Evolutionary conservation across 2,329 filamentous ascomycete genomes (phyloP).

Genomic region (Epichloe typhina): DNA sequence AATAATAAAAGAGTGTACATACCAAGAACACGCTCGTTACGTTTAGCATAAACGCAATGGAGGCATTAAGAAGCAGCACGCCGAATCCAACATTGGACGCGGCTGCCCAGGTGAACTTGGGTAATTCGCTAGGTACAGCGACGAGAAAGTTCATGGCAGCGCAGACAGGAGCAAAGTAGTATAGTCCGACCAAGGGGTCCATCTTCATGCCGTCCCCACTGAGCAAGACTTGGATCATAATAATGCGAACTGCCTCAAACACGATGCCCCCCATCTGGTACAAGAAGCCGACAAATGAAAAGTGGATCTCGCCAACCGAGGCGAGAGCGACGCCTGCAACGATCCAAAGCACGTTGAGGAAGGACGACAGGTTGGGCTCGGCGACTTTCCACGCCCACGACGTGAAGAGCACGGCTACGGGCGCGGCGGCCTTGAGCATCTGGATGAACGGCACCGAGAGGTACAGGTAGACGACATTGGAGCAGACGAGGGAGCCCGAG

Average conservation of each 20-base stretch:
- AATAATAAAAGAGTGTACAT: constrained; percentile 21
- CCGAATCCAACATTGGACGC: constrained; percentile 51
- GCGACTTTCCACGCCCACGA: constrained; percentile 47
- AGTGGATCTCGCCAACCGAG: constrained; percentile 52
- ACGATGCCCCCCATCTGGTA: constrained; percentile 67
- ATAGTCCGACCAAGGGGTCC: constrained; percentile 77
- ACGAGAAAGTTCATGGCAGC: constrained; percentile 67
- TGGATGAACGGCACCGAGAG: constrained; percentile 56
- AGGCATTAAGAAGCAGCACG: constrained; percentile 59
- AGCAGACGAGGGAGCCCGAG: constrained; percentile 51
- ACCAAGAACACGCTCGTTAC: constrained; percentile 78
- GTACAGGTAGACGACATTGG: constrained; percentile 55
- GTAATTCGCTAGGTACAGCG: constrained; percentile 55
- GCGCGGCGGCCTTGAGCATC: constrained; percentile 57
- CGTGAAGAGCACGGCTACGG: constrained; percentile 51
- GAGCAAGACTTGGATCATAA: constrained; percentile 76
- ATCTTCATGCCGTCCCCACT: constrained; percentile 68
- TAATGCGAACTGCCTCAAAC: constrained; percentile 69
- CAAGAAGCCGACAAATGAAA: constrained; percentile 50
- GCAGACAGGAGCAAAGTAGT: constrained; percentile 82
- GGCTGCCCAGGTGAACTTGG: constrained; percentile 51
- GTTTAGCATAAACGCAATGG: constrained; percentile 68
- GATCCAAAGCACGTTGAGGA: constrained; percentile 38
- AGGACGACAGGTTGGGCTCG: constrained; percentile 28
- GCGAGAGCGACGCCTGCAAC: constrained; percentile 39